Evolutionary conservation across 371 early-diverging fungal species (phyloP), one percentile per base, ranked within the genome.

Genomic region (Saksenaea oblongispora): DNA sequence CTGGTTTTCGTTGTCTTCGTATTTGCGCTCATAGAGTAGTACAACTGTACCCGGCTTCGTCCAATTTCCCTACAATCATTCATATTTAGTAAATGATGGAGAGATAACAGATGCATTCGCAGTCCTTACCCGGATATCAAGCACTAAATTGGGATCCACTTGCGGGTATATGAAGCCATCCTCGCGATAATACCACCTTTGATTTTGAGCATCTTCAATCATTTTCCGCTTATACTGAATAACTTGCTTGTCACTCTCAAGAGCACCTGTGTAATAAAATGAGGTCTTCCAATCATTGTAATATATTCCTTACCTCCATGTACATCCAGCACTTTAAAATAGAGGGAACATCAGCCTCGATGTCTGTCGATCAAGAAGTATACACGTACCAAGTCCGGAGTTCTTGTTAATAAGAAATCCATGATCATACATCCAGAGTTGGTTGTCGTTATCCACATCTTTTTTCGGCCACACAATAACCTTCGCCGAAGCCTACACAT

Each of bases 161-260:
- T 74, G 77, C 24, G 78, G 83, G 57, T 82, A 79, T 31, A 82
- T 74, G 59, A 78, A 74, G 9, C 80, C 80, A 62, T 81, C 82
- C 54, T 82, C 79, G 2, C 80, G 76, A 51, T 79, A 82, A 47
- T 70, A 76, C 83, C 83, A 82, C 44, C 75, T 56, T 54, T 82
- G 83, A 51, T 82, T 79, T 1, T 82, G 73, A 5, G 78, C 76
- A 34, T 75, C 78, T 36, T 79, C 78, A 9, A 74, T 36, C 73
- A 79, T 72, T 47, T 79, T 82, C 36, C 83, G 69, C 31, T 70
- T 75, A 51, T 79, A 78, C 57, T 82, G 83, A 57, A 82, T 77
- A 3, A 82, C 64, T 37, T 74, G 78, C 53, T 72, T 78, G 58
- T 81, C 79, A 44, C 69, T 78, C 26, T 76, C 73, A 17, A 78